A percentile compares a stretch with the other conserved stretches of the same genome.
Conservation (phyloP, 1,284 basidiomycete species). For the Termitomyces sp. region DNA sequence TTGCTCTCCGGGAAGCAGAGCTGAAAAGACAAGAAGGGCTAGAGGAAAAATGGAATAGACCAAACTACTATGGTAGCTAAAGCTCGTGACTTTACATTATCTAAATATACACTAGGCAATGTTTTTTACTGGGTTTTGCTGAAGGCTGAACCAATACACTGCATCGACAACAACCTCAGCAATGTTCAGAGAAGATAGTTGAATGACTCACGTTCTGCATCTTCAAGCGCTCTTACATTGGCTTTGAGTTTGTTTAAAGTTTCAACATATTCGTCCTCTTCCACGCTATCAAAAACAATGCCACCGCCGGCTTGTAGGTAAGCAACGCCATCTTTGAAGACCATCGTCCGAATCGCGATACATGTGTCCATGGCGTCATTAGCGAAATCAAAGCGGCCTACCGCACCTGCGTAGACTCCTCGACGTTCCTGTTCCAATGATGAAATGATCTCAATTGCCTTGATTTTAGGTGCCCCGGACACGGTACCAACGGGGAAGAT, state of each 20-base stretch:
- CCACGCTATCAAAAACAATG: slow-evolving; percentile 95
- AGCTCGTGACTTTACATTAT: not conserved
- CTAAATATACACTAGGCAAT: slow-evolving; percentile 23
- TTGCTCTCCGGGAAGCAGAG: slow-evolving; percentile 34
- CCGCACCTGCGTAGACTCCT: slow-evolving; percentile 96
- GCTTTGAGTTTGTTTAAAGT: slow-evolving; percentile 93
- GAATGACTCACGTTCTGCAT: slow-evolving; percentile 77
- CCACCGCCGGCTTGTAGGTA: slow-evolving; percentile 97
- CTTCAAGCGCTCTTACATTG: slow-evolving; percentile 82
- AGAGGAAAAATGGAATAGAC: slow-evolving; percentile 16
- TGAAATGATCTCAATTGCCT: slow-evolving; percentile 92
- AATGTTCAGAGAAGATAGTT: slow-evolving; percentile 5
- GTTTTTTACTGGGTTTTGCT: slow-evolving; percentile 37
- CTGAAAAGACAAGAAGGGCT: slow-evolving; percentile 15
- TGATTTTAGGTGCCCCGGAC: slow-evolving; percentile 99
- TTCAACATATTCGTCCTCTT: slow-evolving; percentile 96
- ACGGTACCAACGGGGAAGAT: slow-evolving; percentile 99
- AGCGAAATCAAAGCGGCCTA: slow-evolving; percentile 96
- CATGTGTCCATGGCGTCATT: slow-evolving; percentile 96
- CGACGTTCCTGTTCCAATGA: slow-evolving; percentile 86
- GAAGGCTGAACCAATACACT: slow-evolving; percentile 69
- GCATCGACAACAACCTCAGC: slow-evolving; percentile 14
- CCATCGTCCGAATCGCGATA: slow-evolving; percentile 98
- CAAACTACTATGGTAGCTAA: slow-evolving; percentile 10
- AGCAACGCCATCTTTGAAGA: slow-evolving; percentile 89